phyloP scores from a whole-genome alignment of 768 basidiomycete species.

The Kwoniella sp. region DNA sequence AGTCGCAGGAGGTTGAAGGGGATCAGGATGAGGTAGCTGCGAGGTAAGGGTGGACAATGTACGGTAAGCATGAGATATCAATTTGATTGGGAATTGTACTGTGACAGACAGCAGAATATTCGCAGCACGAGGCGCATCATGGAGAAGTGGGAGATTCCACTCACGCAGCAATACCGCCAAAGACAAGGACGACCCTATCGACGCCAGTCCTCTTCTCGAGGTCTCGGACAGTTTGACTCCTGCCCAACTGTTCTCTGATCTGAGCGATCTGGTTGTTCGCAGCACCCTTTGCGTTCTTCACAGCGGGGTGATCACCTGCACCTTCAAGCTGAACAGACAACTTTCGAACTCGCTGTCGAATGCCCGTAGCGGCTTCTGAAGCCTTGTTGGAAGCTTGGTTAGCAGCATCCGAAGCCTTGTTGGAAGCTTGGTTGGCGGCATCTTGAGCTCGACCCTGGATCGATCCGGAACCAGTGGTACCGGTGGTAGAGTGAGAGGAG shows the following conservation, averaged over 20 bases:
- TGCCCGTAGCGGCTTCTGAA: constrained; percentile 25
- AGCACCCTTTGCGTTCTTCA: constrained; percentile 36
- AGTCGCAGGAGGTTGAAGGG: constrained; percentile 49
- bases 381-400: constrained; percentile 15
- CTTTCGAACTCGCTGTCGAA: constrained; percentile 33
- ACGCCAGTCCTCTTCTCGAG: constrained; percentile 43
- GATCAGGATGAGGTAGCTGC: constrained; percentile 49
- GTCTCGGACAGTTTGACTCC: constrained; percentile 28
- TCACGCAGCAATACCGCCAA: constrained; percentile 37
- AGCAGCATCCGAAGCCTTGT: constrained; percentile 20
- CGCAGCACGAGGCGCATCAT: too few relatives aligned
- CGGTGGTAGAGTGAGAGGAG: too few relatives aligned
- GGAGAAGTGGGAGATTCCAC: too few relatives aligned
- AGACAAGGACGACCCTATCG: constrained; percentile 41
- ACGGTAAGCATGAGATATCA: too few relatives aligned
- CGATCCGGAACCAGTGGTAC: constrained; percentile 2
- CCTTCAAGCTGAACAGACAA: constrained; percentile 26
- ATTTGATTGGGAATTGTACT: too few relatives aligned
- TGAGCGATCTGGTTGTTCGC: constrained; percentile 36
- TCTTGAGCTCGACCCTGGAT: constrained; percentile 18
- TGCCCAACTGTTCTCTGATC: constrained; percentile 37
- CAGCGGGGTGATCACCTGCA: constrained; percentile 39
- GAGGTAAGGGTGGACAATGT: too few relatives aligned
- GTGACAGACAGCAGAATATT: too few relatives aligned
- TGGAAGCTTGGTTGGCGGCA: constrained; percentile 2